These are phyloP conservation scores for Diaporthe vexans DNA, from an alignment of 2,329 filamentous ascomycete species.

Conservation along the genomic window DNA sequence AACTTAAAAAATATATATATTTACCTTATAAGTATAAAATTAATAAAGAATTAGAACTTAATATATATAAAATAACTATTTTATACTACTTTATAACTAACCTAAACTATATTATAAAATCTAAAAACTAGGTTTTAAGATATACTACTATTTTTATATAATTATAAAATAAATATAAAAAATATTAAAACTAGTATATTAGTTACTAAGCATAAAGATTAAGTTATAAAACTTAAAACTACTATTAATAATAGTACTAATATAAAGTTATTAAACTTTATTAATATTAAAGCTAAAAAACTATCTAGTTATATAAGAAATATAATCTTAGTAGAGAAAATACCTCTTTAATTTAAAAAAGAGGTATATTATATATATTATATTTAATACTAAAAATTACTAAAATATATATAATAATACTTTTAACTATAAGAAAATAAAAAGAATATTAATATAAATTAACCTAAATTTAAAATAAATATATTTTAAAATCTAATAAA, in stretches of 20 bases:
- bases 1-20: background rate
- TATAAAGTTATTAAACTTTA: background rate
- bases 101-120: background rate
- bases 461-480: background rate
- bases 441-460: background rate
- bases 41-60: background rate
- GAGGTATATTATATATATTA: constrained; percentile 1
- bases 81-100: background rate
- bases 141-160: background rate
- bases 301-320: background rate
- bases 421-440: background rate
- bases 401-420: background rate
- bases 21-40: background rate
- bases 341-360: background rate
- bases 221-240: background rate
- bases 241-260: background rate
- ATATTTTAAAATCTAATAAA: background rate
- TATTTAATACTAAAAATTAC: background rate
- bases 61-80: background rate
- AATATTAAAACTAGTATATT: background rate
- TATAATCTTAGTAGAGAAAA: background rate
- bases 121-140: background rate
- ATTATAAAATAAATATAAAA: background rate
- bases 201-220: background rate
- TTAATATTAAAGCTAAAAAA: background rate